phyloP scores from a whole-genome alignment of 2,329 filamentous ascomycete genomes.

The Chaetomium globosum region DNA sequence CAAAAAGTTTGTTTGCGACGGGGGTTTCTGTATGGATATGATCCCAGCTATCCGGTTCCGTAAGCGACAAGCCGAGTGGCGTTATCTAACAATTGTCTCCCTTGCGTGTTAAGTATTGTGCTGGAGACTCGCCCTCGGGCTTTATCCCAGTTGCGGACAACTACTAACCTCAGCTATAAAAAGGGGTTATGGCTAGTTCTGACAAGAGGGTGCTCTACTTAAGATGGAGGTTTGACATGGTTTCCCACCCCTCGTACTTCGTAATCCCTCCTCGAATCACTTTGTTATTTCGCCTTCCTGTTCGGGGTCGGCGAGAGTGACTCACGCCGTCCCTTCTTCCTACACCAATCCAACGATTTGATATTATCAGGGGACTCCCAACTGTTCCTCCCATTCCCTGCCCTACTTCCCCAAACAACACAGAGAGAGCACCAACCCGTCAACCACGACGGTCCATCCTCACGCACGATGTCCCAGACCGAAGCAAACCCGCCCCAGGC shows the following conservation, averaged over 20 bases:
- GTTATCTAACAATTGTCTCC: constrained; percentile 17
- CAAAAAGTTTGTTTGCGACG: not conserved
- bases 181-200: not conserved
- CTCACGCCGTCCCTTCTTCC: not conserved
- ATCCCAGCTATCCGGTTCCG: not conserved
- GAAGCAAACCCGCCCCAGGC: not conserved
- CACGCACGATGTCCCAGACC: constrained; percentile 7
- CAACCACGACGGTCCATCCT: not conserved
- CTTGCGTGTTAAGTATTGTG: constrained; percentile 7
- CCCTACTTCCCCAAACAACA: not conserved
- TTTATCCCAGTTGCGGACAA: not conserved
- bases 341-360: not conserved
- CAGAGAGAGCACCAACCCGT: not conserved
- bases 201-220: not conserved
- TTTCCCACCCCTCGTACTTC: not conserved
- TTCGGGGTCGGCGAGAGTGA: constrained; percentile 7
- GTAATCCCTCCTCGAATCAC: too few relatives aligned
- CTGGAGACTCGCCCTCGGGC: not conserved
- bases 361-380: not conserved
- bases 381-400: not conserved
- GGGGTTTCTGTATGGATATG: not conserved
- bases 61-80: constrained; percentile 9
- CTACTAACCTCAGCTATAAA: not conserved
- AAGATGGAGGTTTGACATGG: not conserved
- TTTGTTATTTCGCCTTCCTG: constrained; percentile 11